A percentile compares a stretch with the other conserved stretches of the same genome.
These are phyloP conservation scores for Cadophora sp. DNA, from an alignment of 2,329 filamentous ascomycete genomes.

Conservation along the genomic window DNA sequence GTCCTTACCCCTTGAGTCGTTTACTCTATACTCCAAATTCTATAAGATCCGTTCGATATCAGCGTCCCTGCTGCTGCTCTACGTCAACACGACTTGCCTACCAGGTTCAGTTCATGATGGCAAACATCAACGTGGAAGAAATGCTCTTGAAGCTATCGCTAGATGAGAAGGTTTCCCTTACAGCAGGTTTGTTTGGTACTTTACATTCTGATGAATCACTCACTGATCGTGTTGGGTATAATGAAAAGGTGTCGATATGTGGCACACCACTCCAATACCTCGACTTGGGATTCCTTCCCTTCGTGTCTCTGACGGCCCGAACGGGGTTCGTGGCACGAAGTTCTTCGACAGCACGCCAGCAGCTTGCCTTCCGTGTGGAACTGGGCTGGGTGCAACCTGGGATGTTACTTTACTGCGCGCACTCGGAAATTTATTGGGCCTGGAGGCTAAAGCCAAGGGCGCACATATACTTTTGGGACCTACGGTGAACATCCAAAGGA, in stretches of 20 bases:
- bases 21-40: no score
- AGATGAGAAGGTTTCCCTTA: constrained; percentile 59
- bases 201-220: no score
- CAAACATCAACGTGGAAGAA: constrained; percentile 60
- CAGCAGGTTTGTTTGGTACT: constrained; percentile 50
- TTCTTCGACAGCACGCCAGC: constrained; percentile 50
- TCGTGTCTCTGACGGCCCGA: constrained; percentile 45
- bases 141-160: constrained; percentile 60
- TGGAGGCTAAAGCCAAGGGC: constrained; percentile 71
- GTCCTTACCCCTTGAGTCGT: no score
- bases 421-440: constrained; percentile 69
- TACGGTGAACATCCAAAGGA: constrained; percentile 56
- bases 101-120: no score
- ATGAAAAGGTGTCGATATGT: constrained; percentile 41
- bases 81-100: no score
- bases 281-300: constrained; percentile 43
- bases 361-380: constrained; percentile 52
- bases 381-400: constrained; percentile 67
- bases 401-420: constrained; percentile 66
- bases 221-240: no score
- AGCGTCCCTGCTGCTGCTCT: no score
- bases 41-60: no score
- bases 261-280: constrained; percentile 44
- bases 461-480: constrained; percentile 76
- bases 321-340: constrained; percentile 44